phyloP scores from a whole-genome alignment of 257 asterid genomes.

The Orobanche coerulescens region DNA sequence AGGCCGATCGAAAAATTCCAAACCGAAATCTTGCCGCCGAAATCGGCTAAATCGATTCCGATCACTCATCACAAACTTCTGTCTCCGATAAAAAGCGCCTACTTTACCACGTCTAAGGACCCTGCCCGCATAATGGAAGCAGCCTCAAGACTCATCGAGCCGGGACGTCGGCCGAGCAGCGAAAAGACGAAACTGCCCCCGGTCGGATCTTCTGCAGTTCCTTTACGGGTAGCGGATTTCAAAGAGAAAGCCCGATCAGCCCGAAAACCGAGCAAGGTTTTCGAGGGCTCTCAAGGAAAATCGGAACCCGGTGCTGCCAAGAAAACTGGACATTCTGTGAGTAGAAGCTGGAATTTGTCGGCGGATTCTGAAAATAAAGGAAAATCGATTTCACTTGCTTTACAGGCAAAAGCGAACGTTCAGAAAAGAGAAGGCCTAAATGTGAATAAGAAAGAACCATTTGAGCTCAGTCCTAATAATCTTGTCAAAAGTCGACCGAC shows the following conservation, averaged over 20 bases:
- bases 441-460: conserved; percentile 32
- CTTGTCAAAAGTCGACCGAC: conserved; percentile 40
- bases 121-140: conserved; percentile 89
- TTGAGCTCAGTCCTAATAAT: conserved; percentile 37
- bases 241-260: conserved; percentile 59
- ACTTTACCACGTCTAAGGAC: conserved; percentile 42
- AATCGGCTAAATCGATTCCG: conserved; percentile 84
- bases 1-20: conserved; percentile 73
- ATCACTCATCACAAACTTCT: conserved; percentile 74
- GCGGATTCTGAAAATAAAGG: conserved; percentile 38
- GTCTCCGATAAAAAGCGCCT: conserved; percentile 70
- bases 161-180: conserved; percentile 36
- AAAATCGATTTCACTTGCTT: conserved; percentile 77
- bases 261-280: conserved; percentile 37
- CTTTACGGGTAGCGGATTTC: conserved; percentile 53
- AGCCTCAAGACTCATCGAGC: conserved; percentile 74
- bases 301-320: conserved; percentile 39
- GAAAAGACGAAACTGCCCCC: conserved; percentile 38
- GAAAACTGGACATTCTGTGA: conserved; percentile 38
- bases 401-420: conserved; percentile 85
- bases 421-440: conserved; percentile 64
- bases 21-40: conserved; percentile 77
- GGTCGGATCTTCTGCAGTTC: conserved; percentile 55
- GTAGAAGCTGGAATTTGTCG: conserved; percentile 41
- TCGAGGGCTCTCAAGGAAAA: conserved; percentile 42